Base-by-base conservation (phyloP, 148 eudicot genomes). In the Persicaria tinctoria region DNA sequence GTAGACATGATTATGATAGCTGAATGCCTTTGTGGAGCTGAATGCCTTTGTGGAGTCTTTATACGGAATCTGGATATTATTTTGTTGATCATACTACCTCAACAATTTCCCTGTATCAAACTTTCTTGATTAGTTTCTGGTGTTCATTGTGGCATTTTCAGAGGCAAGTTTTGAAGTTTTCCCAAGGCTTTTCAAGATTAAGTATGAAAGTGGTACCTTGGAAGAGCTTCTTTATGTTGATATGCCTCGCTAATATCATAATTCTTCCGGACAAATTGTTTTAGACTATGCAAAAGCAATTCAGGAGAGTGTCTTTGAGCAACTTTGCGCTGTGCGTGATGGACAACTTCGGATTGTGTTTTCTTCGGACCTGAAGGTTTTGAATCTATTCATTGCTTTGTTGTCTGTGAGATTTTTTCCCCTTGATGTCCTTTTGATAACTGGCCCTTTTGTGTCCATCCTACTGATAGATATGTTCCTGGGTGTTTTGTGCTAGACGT, bases 141-240 rank as follows among this genome's bases (percentile, higher is more conserved):
- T 72, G 11, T 44, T 51, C 6, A 5, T 32, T 56, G 4, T 50
- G 45, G 38, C 51, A n/a, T 51, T 82, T 68, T 79, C 86, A 95
- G 98, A 95, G 91, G 98, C 98, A 59, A 90, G 97, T 80, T 91
- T 76, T 80, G 98, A 95, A 83, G 98, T 95, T 74, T 83, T 95
- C 75, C 98, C 98, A 0, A 87, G 98, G 81, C 98, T 95, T 80
- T 90, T 87, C 83, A 91, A 95, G 78, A 92, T 92, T 27, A 95
- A 92, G 77, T 95, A 86, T 64, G 97, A 91, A 83, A 95, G 97
- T 83, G 98, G 98, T 70, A 90, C 95, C 46, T 75, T 94, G 53
- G 98, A 95, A 81, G 98, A 95, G 78, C 90, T 92, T 46, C 91
- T 95, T 46, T 95, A 85, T 81, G 84, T 95, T 69, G 98, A 92